Base-by-base conservation (phyloP, 2,329 filamentous ascomycete species). In the Fusarium annulatum region DNA sequence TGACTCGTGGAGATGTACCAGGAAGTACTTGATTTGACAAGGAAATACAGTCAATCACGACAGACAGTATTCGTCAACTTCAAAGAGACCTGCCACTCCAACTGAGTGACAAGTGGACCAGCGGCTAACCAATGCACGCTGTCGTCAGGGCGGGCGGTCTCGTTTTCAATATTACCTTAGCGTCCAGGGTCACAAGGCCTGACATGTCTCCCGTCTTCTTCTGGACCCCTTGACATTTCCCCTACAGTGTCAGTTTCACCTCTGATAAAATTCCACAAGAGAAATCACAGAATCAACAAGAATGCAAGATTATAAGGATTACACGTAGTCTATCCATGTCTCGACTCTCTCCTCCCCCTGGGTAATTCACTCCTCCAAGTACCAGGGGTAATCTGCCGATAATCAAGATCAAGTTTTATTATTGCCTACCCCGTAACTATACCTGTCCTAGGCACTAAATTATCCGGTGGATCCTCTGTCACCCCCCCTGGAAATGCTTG, bases 401-500 rank as follows among this genome's bases (percentile, higher is more conserved):
- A 48, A 60, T 36, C 61, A 63, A 63, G 53, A 63, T 48, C 34
- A 39, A 56, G 36, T 34, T n/a, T 34, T n/a, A 53, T 51, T 41
- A 53, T 52, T 56, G 16, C 52, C 26, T 56, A 9, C 43, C 33
- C 18, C 33, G 49, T 59, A 51, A 16, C n/a, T n/a, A 16, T 28
- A 34, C 21, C 49, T 36, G 33, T 33, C 33, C 33, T 33, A 33
- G 45, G 4, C 26, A 15, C 33, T 52, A 52, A 52, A 59, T 38
- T 42, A 38, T 7, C 56, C 5, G 36, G 58, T 66, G 70, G 70
- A 52, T 61, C 58, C 43, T 53, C 67, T 62, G 52, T 30, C 48
- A 56, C 42, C 46, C 67, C 71, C 61, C 71, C 71, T 73, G 64
- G 58, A 73, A 68, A 68, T 63, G 67, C 71, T 73, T 74, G 55